phyloP scores from a whole-genome alignment of 768 basidiomycete species.

The Melanogaster broomeanus region DNA sequence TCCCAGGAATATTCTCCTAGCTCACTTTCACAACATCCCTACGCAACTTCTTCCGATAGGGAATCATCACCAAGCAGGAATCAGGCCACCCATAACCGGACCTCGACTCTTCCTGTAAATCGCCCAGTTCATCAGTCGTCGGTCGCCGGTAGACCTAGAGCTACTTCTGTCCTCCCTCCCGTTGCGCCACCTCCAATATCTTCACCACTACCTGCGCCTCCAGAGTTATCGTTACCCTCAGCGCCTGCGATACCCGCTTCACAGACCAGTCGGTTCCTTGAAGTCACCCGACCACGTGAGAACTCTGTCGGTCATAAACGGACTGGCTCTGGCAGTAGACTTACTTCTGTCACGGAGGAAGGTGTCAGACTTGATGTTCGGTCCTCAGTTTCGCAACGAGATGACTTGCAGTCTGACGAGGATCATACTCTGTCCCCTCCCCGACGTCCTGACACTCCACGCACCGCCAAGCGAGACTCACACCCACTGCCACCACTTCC shows the following conservation, averaged over 20 bases:
- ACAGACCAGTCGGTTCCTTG: constrained; percentile 34
- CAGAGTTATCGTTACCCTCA: constrained; percentile 33
- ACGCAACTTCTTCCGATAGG: constrained; percentile 44
- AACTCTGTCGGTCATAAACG: constrained; percentile 55
- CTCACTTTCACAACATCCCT: constrained; percentile 45
- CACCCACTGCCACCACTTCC: constrained; percentile 72
- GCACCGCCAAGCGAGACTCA: constrained; percentile 48
- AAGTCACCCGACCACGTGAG: constrained; percentile 44
- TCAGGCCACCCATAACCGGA: constrained; percentile 31
- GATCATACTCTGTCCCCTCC: constrained; percentile 33
- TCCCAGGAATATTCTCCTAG: constrained; percentile 29
- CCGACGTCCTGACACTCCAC: constrained; percentile 43
- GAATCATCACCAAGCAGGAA: constrained; percentile 32
- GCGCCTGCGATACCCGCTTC: constrained; percentile 32
- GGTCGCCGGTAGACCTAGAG: constrained; percentile 45
- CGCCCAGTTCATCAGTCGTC: constrained; percentile 27
- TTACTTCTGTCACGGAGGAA: constrained; percentile 68
- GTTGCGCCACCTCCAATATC: constrained; percentile 64
- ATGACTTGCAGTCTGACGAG: constrained; percentile 28
- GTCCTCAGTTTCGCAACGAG: constrained; percentile 19
- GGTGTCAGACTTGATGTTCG: constrained; percentile 38
- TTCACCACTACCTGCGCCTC: constrained; percentile 59
- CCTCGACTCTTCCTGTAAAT: constrained; percentile 35
- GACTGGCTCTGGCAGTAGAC: constrained; percentile 55
- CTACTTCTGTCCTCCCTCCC: constrained; percentile 63